A percentile compares a stretch with the other conserved stretches of the same genome.
Evolutionary conservation across 177 flowering plant species (phyloP).

Genomic region (Telopea speciosissima): DNA sequence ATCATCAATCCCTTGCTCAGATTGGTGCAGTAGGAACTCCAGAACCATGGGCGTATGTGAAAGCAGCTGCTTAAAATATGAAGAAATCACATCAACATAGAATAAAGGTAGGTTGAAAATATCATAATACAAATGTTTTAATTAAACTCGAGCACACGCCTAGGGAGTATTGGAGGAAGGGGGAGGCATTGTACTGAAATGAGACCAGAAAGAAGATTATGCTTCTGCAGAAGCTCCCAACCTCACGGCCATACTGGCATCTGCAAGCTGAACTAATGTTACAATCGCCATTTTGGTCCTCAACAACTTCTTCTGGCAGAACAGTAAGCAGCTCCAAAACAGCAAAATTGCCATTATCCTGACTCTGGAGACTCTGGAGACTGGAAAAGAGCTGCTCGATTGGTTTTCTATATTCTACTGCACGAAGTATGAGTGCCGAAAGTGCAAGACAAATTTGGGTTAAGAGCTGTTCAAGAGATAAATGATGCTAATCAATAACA

Average conservation of each 20-base stretch:
- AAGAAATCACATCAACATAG: not conserved
- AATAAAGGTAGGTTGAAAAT: not conserved
- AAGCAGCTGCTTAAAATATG: slow-evolving; percentile 56
- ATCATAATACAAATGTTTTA: not conserved
- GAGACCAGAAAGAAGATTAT: slow-evolving; percentile 8
- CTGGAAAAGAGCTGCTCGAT: slow-evolving; percentile 75
- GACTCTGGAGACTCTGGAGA: slow-evolving; percentile 63
- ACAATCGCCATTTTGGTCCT: slow-evolving; percentile 45
- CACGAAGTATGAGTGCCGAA: slow-evolving; percentile 67
- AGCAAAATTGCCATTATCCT: slow-evolving; percentile 66
- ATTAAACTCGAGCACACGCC: not conserved
- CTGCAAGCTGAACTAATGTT: slow-evolving; percentile 44
- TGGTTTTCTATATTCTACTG: slow-evolving; percentile 65
- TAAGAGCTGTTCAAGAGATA: slow-evolving; percentile 55
- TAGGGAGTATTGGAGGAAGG: not conserved
- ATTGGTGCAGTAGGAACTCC: slow-evolving; percentile 70
- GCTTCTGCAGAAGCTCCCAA: slow-evolving; percentile 14
- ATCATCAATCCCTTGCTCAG: slow-evolving; percentile 48
- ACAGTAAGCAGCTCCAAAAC: slow-evolving; percentile 93
- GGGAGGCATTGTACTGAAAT: not conserved
- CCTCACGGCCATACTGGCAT: slow-evolving; percentile 75
- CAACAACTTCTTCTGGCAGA: slow-evolving; percentile 83
- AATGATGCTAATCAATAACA: not conserved
- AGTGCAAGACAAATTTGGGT: slow-evolving; percentile 95
- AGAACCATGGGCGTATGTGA: slow-evolving; percentile 72